Evolutionary conservation across 2,329 filamentous ascomycete genomes (phyloP).

Genomic region (Chaetomiaceae sp.): DNA sequence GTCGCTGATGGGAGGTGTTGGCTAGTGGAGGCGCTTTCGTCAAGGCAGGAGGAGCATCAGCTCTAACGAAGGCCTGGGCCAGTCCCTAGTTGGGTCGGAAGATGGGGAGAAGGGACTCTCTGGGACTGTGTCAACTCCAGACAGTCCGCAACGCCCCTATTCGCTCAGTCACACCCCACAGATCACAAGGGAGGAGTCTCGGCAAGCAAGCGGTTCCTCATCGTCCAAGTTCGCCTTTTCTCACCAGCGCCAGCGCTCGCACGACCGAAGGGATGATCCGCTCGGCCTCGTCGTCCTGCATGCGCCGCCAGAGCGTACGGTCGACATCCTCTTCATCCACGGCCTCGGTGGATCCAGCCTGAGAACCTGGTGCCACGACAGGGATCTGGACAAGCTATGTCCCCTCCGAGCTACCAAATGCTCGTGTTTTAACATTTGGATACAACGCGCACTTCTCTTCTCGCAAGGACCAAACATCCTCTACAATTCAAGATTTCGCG

Average conservation of each 20-base stretch:
- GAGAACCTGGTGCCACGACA: slow-evolving; percentile 34
- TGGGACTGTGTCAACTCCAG: neutral
- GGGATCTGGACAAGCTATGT: slow-evolving; percentile 31
- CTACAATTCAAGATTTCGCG: slow-evolving; percentile 22
- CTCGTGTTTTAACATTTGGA: slow-evolving; percentile 25
- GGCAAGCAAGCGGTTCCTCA: neutral
- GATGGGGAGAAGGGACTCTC: neutral
- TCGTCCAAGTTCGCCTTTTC: neutral
- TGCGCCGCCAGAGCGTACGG: slow-evolving; percentile 24
- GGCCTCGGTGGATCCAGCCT: slow-evolving; percentile 34
- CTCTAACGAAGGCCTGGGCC: neutral
- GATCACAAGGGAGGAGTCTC: neutral
- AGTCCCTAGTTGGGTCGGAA: neutral
- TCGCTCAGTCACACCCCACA: neutral
- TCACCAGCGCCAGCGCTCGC: neutral
- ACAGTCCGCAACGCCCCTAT: neutral
- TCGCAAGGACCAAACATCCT: neutral
- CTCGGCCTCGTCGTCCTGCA: slow-evolving; percentile 25
- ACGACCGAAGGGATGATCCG: slow-evolving; percentile 14
- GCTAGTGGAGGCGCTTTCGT: neutral
- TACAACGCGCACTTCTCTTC: slow-evolving; percentile 22
- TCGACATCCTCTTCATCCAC: slow-evolving; percentile 38
- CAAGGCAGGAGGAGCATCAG: neutral
- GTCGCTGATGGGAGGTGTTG: neutral
- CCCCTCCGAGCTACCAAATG: slow-evolving; percentile 23